A percentile compares a stretch with the other conserved stretches of the same genome.
phyloP scores from a whole-genome alignment of 1,139 yeast genomes.

The Yamadazyma triangularis region DNA sequence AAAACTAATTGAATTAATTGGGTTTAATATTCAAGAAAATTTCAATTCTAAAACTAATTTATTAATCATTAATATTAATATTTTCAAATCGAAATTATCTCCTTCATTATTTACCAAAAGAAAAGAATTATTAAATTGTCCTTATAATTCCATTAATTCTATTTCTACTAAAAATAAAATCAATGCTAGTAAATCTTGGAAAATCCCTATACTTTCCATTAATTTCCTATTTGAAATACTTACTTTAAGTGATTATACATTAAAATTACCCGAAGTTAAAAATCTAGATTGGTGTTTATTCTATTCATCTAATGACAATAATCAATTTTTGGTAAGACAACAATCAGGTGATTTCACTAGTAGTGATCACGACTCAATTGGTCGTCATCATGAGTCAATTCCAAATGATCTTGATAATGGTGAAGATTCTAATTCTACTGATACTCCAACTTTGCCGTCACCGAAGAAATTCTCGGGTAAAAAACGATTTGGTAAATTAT shows the following conservation, averaged over 20 bases:
- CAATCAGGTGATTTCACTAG: not conserved
- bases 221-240: slow-evolving; percentile 48
- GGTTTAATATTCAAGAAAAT: slow-evolving; percentile 47
- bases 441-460: slow-evolving; percentile 27
- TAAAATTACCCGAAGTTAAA: slow-evolving; percentile 28
- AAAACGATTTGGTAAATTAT: slow-evolving; percentile 33
- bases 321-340: slow-evolving; percentile 4
- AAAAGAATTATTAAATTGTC: slow-evolving; percentile 32
- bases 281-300: slow-evolving; percentile 51
- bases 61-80: slow-evolving; percentile 57
- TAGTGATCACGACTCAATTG: no score
- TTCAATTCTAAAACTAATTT: slow-evolving; percentile 58
- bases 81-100: slow-evolving; percentile 26
- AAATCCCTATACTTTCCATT: slow-evolving; percentile 51
- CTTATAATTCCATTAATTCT: slow-evolving; percentile 32
- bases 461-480: slow-evolving; percentile 27
- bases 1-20: slow-evolving; percentile 52
- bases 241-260: slow-evolving; percentile 14
- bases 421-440: no score
- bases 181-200: slow-evolving; percentile 53
- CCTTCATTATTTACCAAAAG: slow-evolving; percentile 22
- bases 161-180: slow-evolving; percentile 51
- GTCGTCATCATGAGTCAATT: no score
- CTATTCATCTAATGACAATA: slow-evolving; percentile 27
- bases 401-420: no score